A percentile compares a stretch with the other conserved stretches of the same genome.
Conservation (phyloP, 2,329 filamentous ascomycete genomes). For the Grosmannia clavigera region DNA sequence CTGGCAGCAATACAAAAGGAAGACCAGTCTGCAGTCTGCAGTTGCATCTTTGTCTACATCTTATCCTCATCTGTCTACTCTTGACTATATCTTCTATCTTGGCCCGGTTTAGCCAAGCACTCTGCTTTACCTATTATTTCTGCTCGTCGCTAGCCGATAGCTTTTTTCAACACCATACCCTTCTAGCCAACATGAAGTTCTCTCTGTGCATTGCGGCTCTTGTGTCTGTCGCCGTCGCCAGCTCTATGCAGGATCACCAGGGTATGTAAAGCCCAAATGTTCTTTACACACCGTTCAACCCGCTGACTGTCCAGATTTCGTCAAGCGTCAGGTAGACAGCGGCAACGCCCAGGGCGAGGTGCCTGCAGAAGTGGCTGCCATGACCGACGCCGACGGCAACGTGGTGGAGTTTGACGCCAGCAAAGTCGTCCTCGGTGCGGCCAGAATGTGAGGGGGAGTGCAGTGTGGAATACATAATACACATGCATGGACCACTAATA, state of each 20-base stretch:
- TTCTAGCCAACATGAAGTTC: constrained; percentile 35
- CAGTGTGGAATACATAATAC: no score
- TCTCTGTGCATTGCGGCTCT: constrained; percentile 33
- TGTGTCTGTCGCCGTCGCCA: constrained; percentile 29
- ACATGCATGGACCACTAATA: no score
- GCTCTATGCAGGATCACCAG: not conserved
- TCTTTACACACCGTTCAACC: not conserved
- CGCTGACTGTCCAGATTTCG: not conserved
- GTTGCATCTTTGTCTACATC: no score
- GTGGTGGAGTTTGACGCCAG: constrained; percentile 31
- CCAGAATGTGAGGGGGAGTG: constrained; percentile 19
- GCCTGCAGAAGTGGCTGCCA: constrained; percentile 28
- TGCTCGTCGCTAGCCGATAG: not conserved
- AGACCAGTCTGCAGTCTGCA: no score
- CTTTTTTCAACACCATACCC: not conserved
- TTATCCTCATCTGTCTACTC: no score
- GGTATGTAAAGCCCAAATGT: not conserved
- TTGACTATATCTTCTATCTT: no score
- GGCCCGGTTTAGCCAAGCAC: no score
- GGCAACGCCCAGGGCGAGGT: constrained; percentile 13
- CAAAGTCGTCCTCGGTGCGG: constrained; percentile 28
- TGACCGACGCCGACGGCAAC: constrained; percentile 32
- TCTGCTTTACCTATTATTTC: no score
- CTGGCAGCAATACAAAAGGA: no score
- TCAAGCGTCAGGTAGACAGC: constrained; percentile 1